Evolutionary conservation across 2,329 filamentous ascomycete species (phyloP).

Genomic region (Thielaviopsis ethacetica): DNA sequence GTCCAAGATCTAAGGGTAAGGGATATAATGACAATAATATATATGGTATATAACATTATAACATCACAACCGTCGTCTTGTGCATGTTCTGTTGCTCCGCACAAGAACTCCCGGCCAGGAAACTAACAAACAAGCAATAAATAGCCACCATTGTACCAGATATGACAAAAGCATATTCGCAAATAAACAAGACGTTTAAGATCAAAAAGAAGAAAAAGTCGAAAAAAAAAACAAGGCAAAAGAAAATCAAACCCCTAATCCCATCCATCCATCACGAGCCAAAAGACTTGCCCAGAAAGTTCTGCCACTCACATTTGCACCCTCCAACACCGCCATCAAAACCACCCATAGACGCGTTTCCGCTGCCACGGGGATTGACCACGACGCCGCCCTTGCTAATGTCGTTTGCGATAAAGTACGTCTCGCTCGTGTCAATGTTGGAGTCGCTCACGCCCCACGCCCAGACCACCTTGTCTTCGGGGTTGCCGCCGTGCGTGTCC

Average conservation of each 20-base stretch:
- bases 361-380: slow-evolving; percentile 33
- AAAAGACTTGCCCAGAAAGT: slow-evolving; percentile 17
- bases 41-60: not conserved
- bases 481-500: slow-evolving; percentile 46
- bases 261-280: not conserved
- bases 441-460: slow-evolving; percentile 32
- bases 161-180: not conserved
- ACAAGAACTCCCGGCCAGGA: not conserved
- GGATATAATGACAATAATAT: not conserved
- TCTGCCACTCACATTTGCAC: slow-evolving; percentile 45
- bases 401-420: slow-evolving; percentile 31
- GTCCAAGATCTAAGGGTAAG: slow-evolving; percentile 15
- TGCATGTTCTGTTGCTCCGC: too few relatives aligned
- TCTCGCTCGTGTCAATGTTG: slow-evolving; percentile 27
- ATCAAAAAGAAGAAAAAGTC: not conserved
- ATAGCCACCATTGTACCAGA: not conserved
- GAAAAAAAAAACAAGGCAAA: not conserved
- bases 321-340: slow-evolving; percentile 48
- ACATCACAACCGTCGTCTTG: too few relatives aligned
- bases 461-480: slow-evolving; percentile 35
- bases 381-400: slow-evolving; percentile 33
- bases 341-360: slow-evolving; percentile 35
- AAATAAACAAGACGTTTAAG: not conserved
- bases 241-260: slow-evolving; percentile 1
- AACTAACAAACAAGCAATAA: not conserved